These are phyloP conservation scores for Eustoma russellianum DNA, from an alignment of 257 asterid species.

Conservation along the genomic window DNA sequence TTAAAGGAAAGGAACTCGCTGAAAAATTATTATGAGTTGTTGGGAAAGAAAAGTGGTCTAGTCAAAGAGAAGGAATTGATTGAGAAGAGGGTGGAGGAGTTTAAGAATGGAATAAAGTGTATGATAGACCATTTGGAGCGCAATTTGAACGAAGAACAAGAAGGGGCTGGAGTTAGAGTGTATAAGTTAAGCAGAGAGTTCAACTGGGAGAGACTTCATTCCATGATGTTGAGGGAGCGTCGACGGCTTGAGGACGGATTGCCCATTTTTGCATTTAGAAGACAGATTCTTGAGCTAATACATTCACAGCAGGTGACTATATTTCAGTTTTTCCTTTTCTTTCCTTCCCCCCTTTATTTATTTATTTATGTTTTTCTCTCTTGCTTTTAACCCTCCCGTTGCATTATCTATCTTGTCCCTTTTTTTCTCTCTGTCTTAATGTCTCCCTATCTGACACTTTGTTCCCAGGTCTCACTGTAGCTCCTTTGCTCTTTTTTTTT, in stretches of 20 bases:
- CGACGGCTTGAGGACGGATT: constrained; percentile 77
- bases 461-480: too few species aligned
- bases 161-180: constrained; percentile 12
- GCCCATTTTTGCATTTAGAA: constrained; percentile 58
- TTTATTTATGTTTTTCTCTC: neutral
- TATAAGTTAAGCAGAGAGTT: constrained; percentile 33
- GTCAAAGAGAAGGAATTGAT: constrained; percentile 43
- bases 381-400: neutral
- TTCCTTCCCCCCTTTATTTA: too few species aligned
- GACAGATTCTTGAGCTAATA: constrained; percentile 42
- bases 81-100: constrained; percentile 49
- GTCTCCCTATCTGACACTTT: too few species aligned
- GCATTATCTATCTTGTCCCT: too few species aligned
- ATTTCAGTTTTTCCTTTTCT: neutral
- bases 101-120: constrained; percentile 40
- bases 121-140: constrained; percentile 43
- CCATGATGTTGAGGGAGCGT: constrained; percentile 64
- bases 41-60: constrained; percentile 27
- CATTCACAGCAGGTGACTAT: constrained; percentile 48
- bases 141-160: constrained; percentile 13
- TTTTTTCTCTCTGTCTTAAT: too few species aligned
- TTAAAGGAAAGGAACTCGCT: constrained; percentile 9
- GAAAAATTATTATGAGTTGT: constrained; percentile 11
- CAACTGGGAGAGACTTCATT: constrained; percentile 53
- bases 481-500: too few species aligned